Evolutionary conservation across 441 rosid genomes (phyloP).

Genomic region (Monsonia emarginata): DNA sequence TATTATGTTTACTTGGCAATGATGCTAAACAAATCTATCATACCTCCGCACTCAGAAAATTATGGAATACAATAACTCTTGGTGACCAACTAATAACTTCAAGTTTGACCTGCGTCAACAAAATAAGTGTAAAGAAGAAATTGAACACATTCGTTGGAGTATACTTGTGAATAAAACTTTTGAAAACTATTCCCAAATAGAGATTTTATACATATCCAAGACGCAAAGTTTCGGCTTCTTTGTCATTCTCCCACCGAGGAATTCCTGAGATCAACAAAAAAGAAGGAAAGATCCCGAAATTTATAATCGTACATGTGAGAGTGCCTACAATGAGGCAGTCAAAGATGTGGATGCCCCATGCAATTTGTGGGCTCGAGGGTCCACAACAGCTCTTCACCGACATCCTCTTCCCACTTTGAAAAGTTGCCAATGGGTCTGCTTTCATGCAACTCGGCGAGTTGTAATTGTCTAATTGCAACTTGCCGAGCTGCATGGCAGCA

Average conservation of each 20-base stretch:
- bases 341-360: too few relatives aligned
- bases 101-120: slow-evolving; percentile 71
- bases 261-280: slow-evolving; percentile 47
- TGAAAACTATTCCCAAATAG: neutral
- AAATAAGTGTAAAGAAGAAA: slow-evolving; percentile 15
- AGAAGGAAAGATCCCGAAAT: neutral
- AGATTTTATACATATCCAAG: slow-evolving; percentile 50
- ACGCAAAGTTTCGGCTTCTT: slow-evolving; percentile 70
- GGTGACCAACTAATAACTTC: slow-evolving; percentile 91
- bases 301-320: neutral
- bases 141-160: neutral
- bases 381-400: too few relatives aligned
- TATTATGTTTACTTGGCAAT: too few relatives aligned
- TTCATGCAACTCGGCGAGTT: too few relatives aligned
- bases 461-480: too few relatives aligned
- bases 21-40: slow-evolving; percentile 6
- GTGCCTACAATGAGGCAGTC: too few relatives aligned
- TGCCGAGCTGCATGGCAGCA: too few relatives aligned
- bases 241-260: slow-evolving; percentile 53
- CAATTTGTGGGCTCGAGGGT: too few relatives aligned
- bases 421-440: too few relatives aligned
- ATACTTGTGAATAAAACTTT: neutral
- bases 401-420: too few relatives aligned
- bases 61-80: slow-evolving; percentile 71
- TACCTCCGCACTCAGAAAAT: slow-evolving; percentile 84